Evolutionary conservation across 345 rosid genomes (phyloP).

Genomic region (Triadica sebifera): DNA sequence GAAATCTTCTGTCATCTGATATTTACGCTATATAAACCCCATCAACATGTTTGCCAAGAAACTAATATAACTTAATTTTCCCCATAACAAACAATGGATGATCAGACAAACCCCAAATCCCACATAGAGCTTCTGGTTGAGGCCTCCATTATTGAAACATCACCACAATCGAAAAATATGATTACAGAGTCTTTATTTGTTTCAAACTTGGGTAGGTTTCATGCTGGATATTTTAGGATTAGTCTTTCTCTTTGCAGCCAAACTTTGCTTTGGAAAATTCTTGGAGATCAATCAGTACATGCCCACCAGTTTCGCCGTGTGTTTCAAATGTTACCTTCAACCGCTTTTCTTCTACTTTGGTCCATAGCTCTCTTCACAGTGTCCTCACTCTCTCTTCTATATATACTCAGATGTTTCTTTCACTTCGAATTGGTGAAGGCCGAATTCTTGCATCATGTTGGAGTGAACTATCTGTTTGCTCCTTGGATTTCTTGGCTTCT

Average conservation of each 20-base stretch:
- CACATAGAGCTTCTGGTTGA: neutral
- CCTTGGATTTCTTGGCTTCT: conserved; percentile 34
- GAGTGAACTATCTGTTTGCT: conserved; percentile 32
- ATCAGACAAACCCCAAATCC: neutral
- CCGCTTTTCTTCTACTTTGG: conserved; percentile 24
- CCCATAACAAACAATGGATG: neutral
- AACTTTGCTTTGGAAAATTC: conserved; percentile 27
- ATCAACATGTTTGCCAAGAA: neutral
- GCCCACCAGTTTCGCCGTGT: conserved; percentile 12
- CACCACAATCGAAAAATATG: neutral
- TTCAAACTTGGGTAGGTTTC: conserved; percentile 18
- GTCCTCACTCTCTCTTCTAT: conserved; percentile 24
- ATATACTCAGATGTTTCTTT: conserved; percentile 21
- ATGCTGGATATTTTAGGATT: conserved; percentile 32
- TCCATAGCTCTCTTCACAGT: conserved; percentile 19
- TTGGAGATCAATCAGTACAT: conserved; percentile 11
- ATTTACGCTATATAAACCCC: conserved; percentile 3
- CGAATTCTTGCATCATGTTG: conserved; percentile 30
- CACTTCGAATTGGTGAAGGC: conserved; percentile 24
- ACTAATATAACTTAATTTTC: neutral
- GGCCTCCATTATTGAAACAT: neutral
- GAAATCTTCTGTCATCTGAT: neutral
- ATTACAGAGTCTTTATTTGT: conserved; percentile 2
- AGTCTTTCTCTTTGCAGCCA: conserved; percentile 29
- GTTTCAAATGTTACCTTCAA: conserved; percentile 19